Conservation (phyloP, 2,329 filamentous ascomycete species). For the Penicillium freii region DNA sequence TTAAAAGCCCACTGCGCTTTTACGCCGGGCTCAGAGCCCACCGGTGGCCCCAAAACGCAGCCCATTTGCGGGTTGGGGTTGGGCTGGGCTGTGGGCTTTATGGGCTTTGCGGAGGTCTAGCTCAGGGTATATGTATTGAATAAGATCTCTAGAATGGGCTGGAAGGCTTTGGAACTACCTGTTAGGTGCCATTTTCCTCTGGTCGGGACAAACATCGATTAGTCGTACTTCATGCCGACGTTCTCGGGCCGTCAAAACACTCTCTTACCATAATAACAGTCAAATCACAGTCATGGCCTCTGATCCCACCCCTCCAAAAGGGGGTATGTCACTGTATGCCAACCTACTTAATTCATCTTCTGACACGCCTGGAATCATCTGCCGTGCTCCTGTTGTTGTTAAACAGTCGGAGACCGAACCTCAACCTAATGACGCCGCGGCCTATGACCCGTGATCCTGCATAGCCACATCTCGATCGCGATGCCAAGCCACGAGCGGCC, state of each 20-base stretch:
- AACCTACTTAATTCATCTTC: slow-evolving; percentile 66
- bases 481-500: background rate
- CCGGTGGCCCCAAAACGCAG: too few species aligned
- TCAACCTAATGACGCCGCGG: slow-evolving; percentile 49
- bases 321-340: slow-evolving; percentile 73
- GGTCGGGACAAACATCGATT: too few species aligned
- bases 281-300: slow-evolving; percentile 28
- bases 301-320: slow-evolving; percentile 31
- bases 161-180: too few species aligned
- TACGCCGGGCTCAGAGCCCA: too few species aligned
- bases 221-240: background rate
- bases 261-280: background rate
- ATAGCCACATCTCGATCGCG: background rate
- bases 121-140: too few species aligned
- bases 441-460: slow-evolving; percentile 20
- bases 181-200: too few species aligned
- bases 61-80: too few species aligned
- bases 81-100: too few species aligned
- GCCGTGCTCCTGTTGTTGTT: slow-evolving; percentile 73
- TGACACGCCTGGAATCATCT: slow-evolving; percentile 62
- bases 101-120: too few species aligned
- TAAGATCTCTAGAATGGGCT: too few species aligned
- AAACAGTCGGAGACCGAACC: slow-evolving; percentile 55
- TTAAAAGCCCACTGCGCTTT: too few species aligned
- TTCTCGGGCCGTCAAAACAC: background rate